phyloP scores from a whole-genome alignment of 306 rosid genomes.

The Cicer bijugum region DNA sequence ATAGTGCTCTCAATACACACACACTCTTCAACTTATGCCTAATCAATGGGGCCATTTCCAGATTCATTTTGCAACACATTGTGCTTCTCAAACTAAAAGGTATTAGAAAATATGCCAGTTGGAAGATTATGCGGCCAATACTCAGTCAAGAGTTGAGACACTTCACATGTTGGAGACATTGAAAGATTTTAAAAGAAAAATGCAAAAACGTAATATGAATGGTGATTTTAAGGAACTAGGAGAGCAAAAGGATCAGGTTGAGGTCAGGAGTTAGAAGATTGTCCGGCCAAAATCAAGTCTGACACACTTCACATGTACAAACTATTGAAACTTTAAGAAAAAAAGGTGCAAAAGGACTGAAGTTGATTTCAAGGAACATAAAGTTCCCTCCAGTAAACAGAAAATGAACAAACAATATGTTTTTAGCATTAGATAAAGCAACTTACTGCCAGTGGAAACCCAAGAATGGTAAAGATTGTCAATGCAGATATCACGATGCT shows the following conservation, averaged over 20 bases:
- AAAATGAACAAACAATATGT: constrained; percentile 28
- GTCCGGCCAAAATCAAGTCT: constrained; percentile 37
- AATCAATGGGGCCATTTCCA: constrained; percentile 8
- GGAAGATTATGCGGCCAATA: constrained; percentile 9
- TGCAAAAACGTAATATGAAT: constrained; percentile 11
- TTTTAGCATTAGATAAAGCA: constrained; percentile 45
- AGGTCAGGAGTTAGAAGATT: constrained; percentile 2
- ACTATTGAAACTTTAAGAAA: not conserved
- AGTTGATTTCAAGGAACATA: constrained; percentile 14
- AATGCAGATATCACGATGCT: constrained; percentile 71
- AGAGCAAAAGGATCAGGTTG: constrained; percentile 19
- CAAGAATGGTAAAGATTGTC: constrained; percentile 75
- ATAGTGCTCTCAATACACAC: constrained; percentile 22
- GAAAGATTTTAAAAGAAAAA: constrained; percentile 16
- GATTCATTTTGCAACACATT: constrained; percentile 29
- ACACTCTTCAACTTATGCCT: constrained; percentile 12
- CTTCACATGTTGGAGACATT: constrained; percentile 8
- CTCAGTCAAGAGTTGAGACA: constrained; percentile 18
- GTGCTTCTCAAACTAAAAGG: constrained; percentile 24
- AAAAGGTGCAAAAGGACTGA: constrained; percentile 30
- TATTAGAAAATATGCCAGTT: constrained; percentile 11
- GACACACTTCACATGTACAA: constrained; percentile 19
- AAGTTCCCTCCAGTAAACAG: constrained; percentile 11
- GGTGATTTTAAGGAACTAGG: not conserved
- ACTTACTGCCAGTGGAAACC: constrained; percentile 86